Base-by-base conservation (phyloP, 805 yeast species). In the Yamadazyma kitorensis region DNA sequence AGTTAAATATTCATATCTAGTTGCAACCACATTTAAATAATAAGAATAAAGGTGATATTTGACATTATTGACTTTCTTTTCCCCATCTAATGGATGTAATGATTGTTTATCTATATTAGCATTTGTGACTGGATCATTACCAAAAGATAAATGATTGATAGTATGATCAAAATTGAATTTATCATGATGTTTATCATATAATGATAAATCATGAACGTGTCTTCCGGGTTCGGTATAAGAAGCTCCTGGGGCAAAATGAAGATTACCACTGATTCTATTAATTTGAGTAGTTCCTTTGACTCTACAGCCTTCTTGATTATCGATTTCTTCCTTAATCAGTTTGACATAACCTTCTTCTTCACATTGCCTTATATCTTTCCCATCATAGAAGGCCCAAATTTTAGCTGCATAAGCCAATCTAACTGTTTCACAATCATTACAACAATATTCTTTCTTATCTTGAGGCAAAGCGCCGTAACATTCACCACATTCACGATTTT, bases 231-330 rank as follows among this genome's bases (percentile, higher is more conserved):
- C 57, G 24, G 80, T 74, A 49, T 69, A 71, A 2, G 94, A 79
- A 17, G 83, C 78, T 25, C 98, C 98, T 4, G 98, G 98, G 1
- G 97, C 96, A 70, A 93, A 88, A 64, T 93, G 98, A 43, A 93
- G 63, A 51, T 86, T 84, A 30, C 98, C 98, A 15, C 83, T 80
- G 27, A 93, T 83, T 61, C 95, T 78, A 59, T 86, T 86, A 52
- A 93, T 77, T 47, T 76, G 67, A 5, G 94, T 82, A 15, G 74
- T 68, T 19, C 98, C 98, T 43, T 74, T 72, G 25, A 93, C 70
- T 44, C 95, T 74, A 61, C 98, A 93, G 17, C 98, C 98, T 61
- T 91, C 96, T 34, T 55, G 55, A 33, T 46, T 40, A 37, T 69
- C 54, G 34, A 86, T 62, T 48, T 82, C 72, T 11, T 69, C 72